Conservation (phyloP, 495 filamentous ascomycete species). For the Staphylotrichum longicolle region DNA sequence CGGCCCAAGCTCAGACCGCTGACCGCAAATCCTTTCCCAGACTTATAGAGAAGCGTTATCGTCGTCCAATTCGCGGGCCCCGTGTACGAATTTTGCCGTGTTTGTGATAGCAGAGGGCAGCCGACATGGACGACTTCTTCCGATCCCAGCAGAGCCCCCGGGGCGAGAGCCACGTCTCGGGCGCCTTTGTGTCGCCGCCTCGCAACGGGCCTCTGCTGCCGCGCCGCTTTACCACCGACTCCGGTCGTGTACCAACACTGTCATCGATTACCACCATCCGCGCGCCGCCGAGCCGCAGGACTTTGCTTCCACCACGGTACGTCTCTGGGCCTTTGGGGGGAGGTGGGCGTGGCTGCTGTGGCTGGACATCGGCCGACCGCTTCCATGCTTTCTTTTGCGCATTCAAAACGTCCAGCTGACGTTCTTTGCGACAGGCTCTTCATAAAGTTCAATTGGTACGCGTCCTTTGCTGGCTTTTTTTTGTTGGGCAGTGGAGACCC, state of each 20-base stretch:
- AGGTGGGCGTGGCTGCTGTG: neutral
- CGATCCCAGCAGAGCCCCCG: slow-evolving; percentile 69
- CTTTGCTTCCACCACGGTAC: slow-evolving; percentile 45
- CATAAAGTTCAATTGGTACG: slow-evolving; percentile 62
- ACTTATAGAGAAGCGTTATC: slow-evolving; percentile 33
- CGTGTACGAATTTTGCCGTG: slow-evolving; percentile 45
- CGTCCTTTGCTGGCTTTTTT: slow-evolving; percentile 17
- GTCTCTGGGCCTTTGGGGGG: slow-evolving; percentile 18
- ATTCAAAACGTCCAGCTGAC: slow-evolving; percentile 9
- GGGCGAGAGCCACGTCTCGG: slow-evolving; percentile 66
- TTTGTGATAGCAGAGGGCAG: slow-evolving; percentile 48
- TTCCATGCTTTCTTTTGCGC: neutral
- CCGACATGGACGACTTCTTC: slow-evolving; percentile 68
- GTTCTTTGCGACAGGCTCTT: slow-evolving; percentile 40
- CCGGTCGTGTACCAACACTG: slow-evolving; percentile 79
- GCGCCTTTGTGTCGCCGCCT: slow-evolving; percentile 63
- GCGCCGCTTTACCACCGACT: slow-evolving; percentile 91
- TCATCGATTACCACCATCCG: slow-evolving; percentile 59
- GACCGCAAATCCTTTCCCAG: slow-evolving; percentile 14
- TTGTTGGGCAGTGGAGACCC: neutral
- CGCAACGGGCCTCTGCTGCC: slow-evolving; percentile 66
- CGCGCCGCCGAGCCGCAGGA: slow-evolving; percentile 44
- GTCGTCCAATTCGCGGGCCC: slow-evolving; percentile 38
- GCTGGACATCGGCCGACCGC: neutral
- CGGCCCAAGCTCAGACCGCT: slow-evolving; percentile 11